Evolutionary conservation across 1,284 basidiomycete species (phyloP), one percentile per base, ranked within the genome.

Genomic region (Microbotryum lychnidis-dioicae): DNA sequence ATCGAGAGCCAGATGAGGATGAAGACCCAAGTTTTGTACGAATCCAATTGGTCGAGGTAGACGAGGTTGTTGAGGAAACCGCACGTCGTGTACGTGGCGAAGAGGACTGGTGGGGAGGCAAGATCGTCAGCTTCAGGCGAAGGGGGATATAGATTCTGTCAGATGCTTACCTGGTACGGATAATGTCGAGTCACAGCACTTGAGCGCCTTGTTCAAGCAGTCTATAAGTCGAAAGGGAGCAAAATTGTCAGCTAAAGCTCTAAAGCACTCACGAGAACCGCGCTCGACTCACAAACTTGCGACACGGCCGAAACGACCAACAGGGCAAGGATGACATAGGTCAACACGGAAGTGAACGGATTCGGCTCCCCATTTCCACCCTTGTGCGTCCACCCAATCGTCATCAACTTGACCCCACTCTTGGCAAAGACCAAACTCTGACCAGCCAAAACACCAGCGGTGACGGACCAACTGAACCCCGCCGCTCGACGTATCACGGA

Each of bases 391-490:
- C 37, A 42, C 37, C 37, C 37, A 6, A 42, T 42, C 14, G 37
- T 42, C 37, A 42, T 46, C 46, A 68, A 56, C 60, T 71, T 71
- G 57, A 71, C 70, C 16, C 61, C 69, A 6, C 87, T 88, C 75
- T 94, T 94, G 1, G 92, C 91, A 72, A 96, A 93, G 2, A 97
- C 89, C 54, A 97, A 79, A 75, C 84, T 87, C 49, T 86, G 85
- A 3, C 92, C 92, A 2, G 90, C 90, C 37, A 97, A 78, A 42
- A 88, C 85, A 8, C 92, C 92, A 33, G 91, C 91, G 58, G 84
- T 85, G 61, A 89, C 90, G 2, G 89, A 87, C 91, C 91, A 97
- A 0, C 86, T 87, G 55, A 96, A 88, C 7, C 91, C 92, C 52
- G 92, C 80, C 18, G 89, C 85, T 87, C 90, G 94, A 5, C 85